These are phyloP conservation scores for Panicum miliaceum DNA, from an alignment of 176 grass and related monocot species.

Conservation along the genomic window DNA sequence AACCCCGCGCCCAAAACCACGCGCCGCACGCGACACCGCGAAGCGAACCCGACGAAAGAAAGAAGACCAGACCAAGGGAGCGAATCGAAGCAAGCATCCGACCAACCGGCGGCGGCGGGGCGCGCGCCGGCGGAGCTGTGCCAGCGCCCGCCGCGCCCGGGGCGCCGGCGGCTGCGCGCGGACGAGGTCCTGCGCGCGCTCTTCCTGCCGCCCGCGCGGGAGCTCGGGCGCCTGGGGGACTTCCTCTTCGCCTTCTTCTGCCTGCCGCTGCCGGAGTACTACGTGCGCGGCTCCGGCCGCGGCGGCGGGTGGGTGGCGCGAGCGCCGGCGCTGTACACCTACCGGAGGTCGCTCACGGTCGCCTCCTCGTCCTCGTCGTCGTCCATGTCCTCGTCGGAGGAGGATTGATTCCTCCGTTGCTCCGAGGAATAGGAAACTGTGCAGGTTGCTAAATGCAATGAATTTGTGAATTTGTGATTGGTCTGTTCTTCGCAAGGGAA, in stretches of 20 bases:
- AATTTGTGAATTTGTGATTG: neutral
- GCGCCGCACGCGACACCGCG: neutral
- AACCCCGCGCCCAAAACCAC: neutral
- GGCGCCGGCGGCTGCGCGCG: conserved; percentile 40
- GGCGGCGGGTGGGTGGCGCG: conserved; percentile 37
- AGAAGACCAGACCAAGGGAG: neutral
- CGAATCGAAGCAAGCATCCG: neutral
- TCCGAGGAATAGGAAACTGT: neutral
- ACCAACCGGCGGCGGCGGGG: neutral
- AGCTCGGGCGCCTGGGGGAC: conserved; percentile 44
- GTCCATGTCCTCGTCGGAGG: neutral
- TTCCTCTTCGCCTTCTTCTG: conserved; percentile 57
- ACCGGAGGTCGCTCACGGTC: conserved; percentile 42
- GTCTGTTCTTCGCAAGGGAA: neutral
- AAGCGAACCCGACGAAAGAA: neutral
- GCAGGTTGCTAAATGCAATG: neutral
- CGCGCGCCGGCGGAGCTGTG: conserved; percentile 50
- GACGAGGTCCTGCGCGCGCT: conserved; percentile 65
- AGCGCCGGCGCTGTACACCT: conserved; percentile 29
- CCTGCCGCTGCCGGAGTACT: conserved; percentile 57
- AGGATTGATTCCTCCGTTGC: neutral
- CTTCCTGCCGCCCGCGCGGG: conserved; percentile 37
- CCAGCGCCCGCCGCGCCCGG: conserved; percentile 36
- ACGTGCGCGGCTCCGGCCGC: conserved; percentile 28
- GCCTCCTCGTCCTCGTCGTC: neutral